Conservation (phyloP, 2,329 filamentous ascomycete species). For the Apiospora arundinis region DNA sequence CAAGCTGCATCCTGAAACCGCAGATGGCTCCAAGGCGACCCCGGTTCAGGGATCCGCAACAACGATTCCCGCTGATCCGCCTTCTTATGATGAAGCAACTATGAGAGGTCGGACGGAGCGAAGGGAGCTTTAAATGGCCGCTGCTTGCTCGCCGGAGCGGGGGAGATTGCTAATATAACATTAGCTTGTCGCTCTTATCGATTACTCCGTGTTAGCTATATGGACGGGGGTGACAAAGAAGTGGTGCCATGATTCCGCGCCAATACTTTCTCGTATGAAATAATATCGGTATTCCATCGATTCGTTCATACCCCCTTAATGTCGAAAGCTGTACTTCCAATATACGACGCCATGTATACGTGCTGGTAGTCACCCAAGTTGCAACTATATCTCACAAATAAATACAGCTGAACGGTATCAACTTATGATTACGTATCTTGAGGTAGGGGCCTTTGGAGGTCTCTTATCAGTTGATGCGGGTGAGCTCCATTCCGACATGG, state of each 20-base stretch:
- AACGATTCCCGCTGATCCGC: conserved; percentile 18
- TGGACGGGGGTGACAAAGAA: not conserved
- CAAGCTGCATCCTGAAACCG: conserved; percentile 41
- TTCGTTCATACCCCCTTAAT: no score
- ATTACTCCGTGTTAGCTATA: not conserved
- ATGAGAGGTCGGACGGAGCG: conserved; percentile 29
- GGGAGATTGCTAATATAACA: not conserved
- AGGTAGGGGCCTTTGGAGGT: not conserved
- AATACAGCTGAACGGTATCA: not conserved
- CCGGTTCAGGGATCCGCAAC: not conserved
- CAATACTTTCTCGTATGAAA: not conserved
- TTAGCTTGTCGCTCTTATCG: no score
- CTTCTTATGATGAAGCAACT: conserved; percentile 29
- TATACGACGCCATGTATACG: no score
- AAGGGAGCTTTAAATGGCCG: conserved; percentile 31
- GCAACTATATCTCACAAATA: not conserved
- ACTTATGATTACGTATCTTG: not conserved
- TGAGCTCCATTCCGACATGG: conserved; percentile 2
- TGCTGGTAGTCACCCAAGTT: no score
- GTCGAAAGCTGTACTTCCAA: no score
- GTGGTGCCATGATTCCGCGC: not conserved
- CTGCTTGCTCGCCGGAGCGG: not conserved
- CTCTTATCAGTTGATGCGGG: not conserved
- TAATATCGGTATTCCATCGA: no score
- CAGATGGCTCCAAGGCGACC: not conserved